Percentiles rank a stretch among this genome's conserved stretches.
Conservation (phyloP, 1,284 basidiomycete species). For the Ceratobasidium theobromae region DNA sequence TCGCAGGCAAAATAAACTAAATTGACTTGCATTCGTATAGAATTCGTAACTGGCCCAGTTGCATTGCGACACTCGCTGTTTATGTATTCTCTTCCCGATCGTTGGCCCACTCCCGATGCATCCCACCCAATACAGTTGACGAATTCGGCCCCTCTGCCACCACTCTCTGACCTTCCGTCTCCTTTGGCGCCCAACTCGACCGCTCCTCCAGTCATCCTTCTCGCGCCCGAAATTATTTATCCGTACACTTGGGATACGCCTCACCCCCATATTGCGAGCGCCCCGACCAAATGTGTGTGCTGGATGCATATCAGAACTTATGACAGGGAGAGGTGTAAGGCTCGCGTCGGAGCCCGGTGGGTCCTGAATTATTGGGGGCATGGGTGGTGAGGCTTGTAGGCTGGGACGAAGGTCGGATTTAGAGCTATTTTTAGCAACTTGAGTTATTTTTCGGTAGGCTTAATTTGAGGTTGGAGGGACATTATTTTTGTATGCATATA, state of each 20-base stretch:
- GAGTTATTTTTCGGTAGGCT: too few relatives aligned
- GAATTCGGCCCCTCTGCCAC: not conserved
- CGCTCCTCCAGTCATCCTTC: not conserved
- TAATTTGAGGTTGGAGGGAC: too few relatives aligned
- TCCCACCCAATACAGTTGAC: not conserved
- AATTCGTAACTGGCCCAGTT: constrained; percentile 23
- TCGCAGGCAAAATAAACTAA: not conserved
- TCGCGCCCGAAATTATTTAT: not conserved
- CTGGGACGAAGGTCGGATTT: not conserved
- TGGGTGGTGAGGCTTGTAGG: not conserved
- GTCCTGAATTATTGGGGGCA: not conserved
- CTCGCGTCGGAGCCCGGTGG: not conserved
- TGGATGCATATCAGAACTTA: not conserved
- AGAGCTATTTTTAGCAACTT: not conserved
- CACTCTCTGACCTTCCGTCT: not conserved
- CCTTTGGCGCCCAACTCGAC: not conserved
- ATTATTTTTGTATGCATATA: too few relatives aligned
- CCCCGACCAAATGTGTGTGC: not conserved
- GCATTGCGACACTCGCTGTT: constrained; percentile 22
- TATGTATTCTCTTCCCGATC: not conserved
- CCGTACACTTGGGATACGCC: not conserved
- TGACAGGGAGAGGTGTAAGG: not conserved
- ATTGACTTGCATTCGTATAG: not conserved
- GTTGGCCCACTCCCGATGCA: not conserved
- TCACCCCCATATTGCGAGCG: not conserved